These are phyloP conservation scores for Apiotrichum siamense DNA, from an alignment of 1,284 basidiomycete genomes.

Conservation along the genomic window DNA sequence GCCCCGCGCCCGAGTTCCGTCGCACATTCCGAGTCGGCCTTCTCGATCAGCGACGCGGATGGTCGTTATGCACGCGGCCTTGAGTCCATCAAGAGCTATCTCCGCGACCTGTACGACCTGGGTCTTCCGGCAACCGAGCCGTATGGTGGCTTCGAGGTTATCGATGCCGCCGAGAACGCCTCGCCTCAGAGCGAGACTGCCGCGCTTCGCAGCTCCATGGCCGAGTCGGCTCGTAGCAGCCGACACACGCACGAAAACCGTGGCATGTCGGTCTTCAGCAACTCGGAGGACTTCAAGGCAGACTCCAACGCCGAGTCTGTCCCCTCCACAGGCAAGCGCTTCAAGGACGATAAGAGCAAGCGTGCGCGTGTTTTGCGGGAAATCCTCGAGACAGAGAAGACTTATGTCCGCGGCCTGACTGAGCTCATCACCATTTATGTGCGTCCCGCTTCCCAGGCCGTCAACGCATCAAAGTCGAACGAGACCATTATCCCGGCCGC, in stretches of 20 bases:
- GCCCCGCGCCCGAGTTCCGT: constrained; percentile 14
- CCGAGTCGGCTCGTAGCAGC: constrained; percentile 8
- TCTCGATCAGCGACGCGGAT: constrained; percentile 20
- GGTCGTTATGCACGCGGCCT: constrained; percentile 53
- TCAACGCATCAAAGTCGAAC: constrained; percentile 57
- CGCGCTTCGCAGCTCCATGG: constrained; percentile 7
- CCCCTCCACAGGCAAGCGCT: constrained; percentile 56
- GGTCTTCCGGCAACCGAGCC: constrained; percentile 40
- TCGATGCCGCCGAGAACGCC: constrained; percentile 9
- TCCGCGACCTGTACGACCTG: constrained; percentile 90
- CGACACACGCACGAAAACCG: constrained; percentile 5
- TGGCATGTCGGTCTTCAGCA: constrained; percentile 21
- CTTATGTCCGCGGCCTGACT: constrained; percentile 86
- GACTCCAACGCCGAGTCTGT: background rate
- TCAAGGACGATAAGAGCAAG: constrained; percentile 78
- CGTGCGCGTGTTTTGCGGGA: constrained; percentile 72
- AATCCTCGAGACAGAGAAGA: constrained; percentile 89
- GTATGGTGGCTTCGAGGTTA: constrained; percentile 41
- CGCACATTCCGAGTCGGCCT: constrained; percentile 17
- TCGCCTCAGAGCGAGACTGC: background rate
- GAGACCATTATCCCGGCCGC: constrained; percentile 60
- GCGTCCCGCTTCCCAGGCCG: constrained; percentile 67
- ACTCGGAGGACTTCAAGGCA: background rate
- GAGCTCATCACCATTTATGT: constrained; percentile 96
- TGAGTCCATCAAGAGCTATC: constrained; percentile 85